Evolutionary conservation across 768 basidiomycete species (phyloP).

Genomic region (Termitomyces sp.): DNA sequence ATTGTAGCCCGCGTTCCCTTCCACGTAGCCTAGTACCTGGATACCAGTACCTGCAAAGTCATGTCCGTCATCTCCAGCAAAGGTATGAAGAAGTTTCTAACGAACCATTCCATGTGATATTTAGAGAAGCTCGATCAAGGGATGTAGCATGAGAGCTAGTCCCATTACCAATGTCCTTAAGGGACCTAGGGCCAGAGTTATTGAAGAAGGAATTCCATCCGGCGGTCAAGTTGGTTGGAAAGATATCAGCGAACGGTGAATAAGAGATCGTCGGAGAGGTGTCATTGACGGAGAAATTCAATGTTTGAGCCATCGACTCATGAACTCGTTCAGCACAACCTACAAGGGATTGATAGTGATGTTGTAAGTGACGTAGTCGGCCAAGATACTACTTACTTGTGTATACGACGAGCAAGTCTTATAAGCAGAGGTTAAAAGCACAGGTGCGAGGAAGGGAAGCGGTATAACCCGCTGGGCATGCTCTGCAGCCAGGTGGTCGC

Average conservation of each 20-base stretch:
- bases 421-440: neutral
- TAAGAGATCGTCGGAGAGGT: constrained; percentile 63
- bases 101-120: constrained; percentile 62
- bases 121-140: constrained; percentile 50
- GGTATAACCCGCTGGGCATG: neutral
- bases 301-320: constrained; percentile 13
- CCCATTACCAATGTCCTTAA: constrained; percentile 47
- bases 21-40: constrained; percentile 50
- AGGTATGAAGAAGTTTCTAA: neutral
- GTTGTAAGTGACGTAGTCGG: neutral
- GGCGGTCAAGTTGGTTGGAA: constrained; percentile 41
- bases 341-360: neutral
- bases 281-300: constrained; percentile 45
- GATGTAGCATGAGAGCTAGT: constrained; percentile 62
- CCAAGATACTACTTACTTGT: too few species aligned
- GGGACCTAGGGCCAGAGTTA: constrained; percentile 36
- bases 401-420: neutral
- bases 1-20: constrained; percentile 35
- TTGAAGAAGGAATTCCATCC: constrained; percentile 73
- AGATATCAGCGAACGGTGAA: constrained; percentile 55
- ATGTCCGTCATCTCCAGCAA: neutral
- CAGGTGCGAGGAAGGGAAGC: neutral
- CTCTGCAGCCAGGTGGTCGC: neutral
- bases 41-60: constrained; percentile 60
- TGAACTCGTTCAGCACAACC: neutral